Conservation (phyloP, 331 rosid genomes). For the Quercus phellos region DNA sequence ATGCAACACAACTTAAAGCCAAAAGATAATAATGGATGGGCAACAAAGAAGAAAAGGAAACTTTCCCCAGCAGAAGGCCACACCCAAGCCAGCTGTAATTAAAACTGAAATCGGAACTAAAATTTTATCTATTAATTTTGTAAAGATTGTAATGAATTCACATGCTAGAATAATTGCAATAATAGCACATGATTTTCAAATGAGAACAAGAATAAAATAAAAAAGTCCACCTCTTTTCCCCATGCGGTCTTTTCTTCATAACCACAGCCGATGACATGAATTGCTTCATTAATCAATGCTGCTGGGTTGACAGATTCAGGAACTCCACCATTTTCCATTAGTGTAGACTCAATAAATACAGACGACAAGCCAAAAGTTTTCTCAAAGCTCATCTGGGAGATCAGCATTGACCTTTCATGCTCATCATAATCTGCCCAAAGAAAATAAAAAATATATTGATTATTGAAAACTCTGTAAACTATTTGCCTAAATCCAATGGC, state of each 20-base stretch:
- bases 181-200: background rate
- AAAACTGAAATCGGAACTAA: background rate
- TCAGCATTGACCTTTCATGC: conserved; percentile 93
- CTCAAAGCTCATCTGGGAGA: conserved; percentile 93
- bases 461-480: conserved; percentile 15
- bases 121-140: background rate
- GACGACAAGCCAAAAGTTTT: conserved; percentile 92
- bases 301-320: conserved; percentile 76
- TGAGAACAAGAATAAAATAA: background rate
- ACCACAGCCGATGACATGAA: conserved; percentile 93
- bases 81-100: background rate
- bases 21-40: background rate
- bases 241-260: conserved; percentile 96
- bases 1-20: background rate
- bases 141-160: background rate
- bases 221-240: conserved; percentile 83
- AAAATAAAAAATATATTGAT: conserved; percentile 10
- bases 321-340: conserved; percentile 90
- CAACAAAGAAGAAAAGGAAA: background rate
- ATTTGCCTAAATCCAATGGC: conserved; percentile 7
- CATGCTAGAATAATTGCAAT: background rate
- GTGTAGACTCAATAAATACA: conserved; percentile 89
- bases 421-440: conserved; percentile 75
- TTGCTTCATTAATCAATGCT: conserved; percentile 84
- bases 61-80: background rate